Base-by-base conservation (phyloP, 148 eudicot genomes). In the Chenopodium suecicum region DNA sequence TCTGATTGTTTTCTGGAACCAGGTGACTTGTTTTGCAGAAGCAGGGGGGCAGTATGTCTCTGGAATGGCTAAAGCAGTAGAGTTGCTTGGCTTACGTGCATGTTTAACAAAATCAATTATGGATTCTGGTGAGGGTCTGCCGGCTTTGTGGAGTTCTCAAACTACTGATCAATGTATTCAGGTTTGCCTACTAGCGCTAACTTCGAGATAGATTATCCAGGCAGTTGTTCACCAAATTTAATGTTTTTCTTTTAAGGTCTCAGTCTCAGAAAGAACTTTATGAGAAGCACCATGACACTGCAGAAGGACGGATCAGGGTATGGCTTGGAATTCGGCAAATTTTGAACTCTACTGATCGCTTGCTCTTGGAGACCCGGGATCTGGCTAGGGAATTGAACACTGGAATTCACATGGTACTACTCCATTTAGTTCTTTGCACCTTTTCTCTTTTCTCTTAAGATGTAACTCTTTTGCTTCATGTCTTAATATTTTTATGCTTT, bases 21-120 rank as follows among this genome's bases (percentile, higher is more conserved):
- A 94, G 98, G 98, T 95, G 66, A 95, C 98, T 0, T 95, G 98
- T 85, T 95, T 95, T 85, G 98, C 97, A 1, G 98, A 95, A 84
- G 98, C 98, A 17, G 98, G 98, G 29, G 98, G 98, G 5, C 98
- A 95, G 72, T 92, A 91, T 80, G 97, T 95, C 70, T 76, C 98
- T 60, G 91, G 86, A 74, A 95, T 95, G 98, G 98, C 91, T 12
- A 89, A 85, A 85, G 98, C 98, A 27, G 97, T 95, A 5, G 88
- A 92, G 75, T 71, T 87, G 69, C 83, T 95, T 70, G 98, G 98
- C 20, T 84, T 93, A 72, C 95, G 98, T 9, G 97, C 95, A 0
- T 95, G 98, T 91, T 86, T 95, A 73, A 79, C 95, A 0, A 84
- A 95, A 83, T 95, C 98, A 16, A 86, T 88, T 67, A 95, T 95